Evolutionary conservation across 2,329 filamentous ascomycete species (phyloP), one percentile per base, ranked within the genome.

Genomic region (Aspergillus sclerotialis): DNA sequence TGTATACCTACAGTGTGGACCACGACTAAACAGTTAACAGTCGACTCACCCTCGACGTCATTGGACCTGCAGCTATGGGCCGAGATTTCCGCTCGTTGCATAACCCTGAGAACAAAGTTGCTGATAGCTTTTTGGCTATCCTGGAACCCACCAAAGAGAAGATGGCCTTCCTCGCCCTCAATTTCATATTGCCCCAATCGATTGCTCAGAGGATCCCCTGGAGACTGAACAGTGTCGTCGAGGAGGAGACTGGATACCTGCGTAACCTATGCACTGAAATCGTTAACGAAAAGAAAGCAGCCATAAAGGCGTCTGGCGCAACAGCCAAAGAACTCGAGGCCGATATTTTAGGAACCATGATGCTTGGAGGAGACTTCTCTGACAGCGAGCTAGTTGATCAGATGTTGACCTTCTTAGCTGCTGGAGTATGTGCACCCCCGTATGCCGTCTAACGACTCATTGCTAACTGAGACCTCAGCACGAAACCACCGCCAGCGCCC

Each of bases 1-100:
- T 23, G 6, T 23, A 23, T 23, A 10, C 19, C 10, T 18, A 27
- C 19, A 15, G 27, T 39, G 5, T 38, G 36, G 36, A 36, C 36
- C 14, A 44, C 8, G 33, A 29, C 1, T 27, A 27, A 5, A 19
- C 30, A n/a, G n/a, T n/a, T n/a, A n/a, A 8, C 13, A 59, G 55
- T 23, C 69, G 74, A 3, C 67, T 72, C 2, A 75, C 73, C 0
- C 65, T 78, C 7, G 74, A 78, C 40, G 74, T 78, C 28, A 78
- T 78, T 32, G 74, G 74, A 1, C 55, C 72, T 1, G 71, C 72
- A 2, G 74, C 72, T 10, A 70, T 76, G 63, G 72, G 72, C 6
- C 64, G 70, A 16, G 74, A 77, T 41, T 78, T 78, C 44, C 59
- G 69, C 30, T 63, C 72, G 1, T 53, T 78, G 2, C 52, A 65